Evolutionary conservation across 2,329 filamentous ascomycete species (phyloP), one percentile per base, ranked within the genome.

Genomic region (Coniochaeta prunicola): DNA sequence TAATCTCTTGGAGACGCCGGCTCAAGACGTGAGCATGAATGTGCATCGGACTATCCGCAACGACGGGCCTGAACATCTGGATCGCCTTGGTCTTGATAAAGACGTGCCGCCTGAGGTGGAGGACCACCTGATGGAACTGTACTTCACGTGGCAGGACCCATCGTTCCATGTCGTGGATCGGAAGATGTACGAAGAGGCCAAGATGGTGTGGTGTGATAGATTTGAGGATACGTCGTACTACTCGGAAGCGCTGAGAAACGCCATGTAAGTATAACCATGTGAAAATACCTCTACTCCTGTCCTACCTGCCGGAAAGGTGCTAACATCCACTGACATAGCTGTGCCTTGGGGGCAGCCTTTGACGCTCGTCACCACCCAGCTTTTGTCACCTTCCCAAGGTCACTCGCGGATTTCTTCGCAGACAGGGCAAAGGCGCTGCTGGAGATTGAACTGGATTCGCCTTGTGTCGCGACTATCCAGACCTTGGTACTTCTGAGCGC

Each of bases 91-190:
- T 1, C 67, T 78, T 13, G 15, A 36, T 13, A 36, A 36, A 13
- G 12, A 13, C 6, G 33, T 36, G 6, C 33, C 33, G 33, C 33
- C 33, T 3, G 33, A 36, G 4, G 62, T 78, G 6, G 76, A 77
- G 58, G 69, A 74, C 30, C 77, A 79, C 63, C 69, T 80, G 1
- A 67, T 76, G 6, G 69, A 73, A 34, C 68, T 79, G 0, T 79
- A 75, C 58, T 80, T 80, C 58, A 72, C 75, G 1, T 79, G 77
- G 77, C 75, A 80, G 62, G 77, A 80, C 53, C 70, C 76, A 6
- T 73, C 73, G 45, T 74, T 75, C 53, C 74, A 77, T 53, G 71
- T 77, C 1, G 74, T 79, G 2, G 75, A 79, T 57, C 72, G 73
- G 48, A 70, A 73, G 5, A 65, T 69, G 60, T 70, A 63, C 55